phyloP scores from a whole-genome alignment of 495 filamentous ascomycete genomes.

The Neurospora sublineolata region DNA sequence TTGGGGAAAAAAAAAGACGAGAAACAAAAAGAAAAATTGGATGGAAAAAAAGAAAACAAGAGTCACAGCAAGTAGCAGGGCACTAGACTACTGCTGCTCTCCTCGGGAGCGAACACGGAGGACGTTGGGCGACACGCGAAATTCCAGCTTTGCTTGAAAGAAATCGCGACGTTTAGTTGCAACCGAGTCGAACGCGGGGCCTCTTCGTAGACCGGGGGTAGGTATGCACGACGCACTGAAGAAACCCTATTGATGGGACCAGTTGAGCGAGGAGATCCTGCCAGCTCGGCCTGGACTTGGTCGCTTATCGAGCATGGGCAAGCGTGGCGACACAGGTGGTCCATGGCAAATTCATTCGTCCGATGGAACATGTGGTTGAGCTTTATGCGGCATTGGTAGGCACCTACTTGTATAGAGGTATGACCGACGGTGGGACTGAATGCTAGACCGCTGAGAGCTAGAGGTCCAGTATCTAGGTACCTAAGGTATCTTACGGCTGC shows the following conservation, averaged over 20 bases:
- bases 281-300: neutral
- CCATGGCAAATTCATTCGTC: neutral
- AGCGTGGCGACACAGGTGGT: neutral
- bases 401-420: neutral
- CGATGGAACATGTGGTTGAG: neutral
- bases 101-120: no score
- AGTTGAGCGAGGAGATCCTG: neutral
- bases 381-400: neutral
- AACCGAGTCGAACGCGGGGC: neutral
- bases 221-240: neutral
- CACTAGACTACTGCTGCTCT: neutral
- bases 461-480: no score
- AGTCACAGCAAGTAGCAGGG: neutral
- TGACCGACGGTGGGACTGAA: no score
- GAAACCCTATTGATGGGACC: neutral
- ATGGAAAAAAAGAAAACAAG: neutral
- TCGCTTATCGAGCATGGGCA: neutral
- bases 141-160: neutral
- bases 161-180: neutral
- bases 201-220: neutral
- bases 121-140: neutral
- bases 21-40: neutral
- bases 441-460: no score
- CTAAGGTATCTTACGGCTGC: no score
- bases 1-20: neutral